Base-by-base conservation (phyloP, 148 eudicot genomes). In the Dianthus caryophyllus region DNA sequence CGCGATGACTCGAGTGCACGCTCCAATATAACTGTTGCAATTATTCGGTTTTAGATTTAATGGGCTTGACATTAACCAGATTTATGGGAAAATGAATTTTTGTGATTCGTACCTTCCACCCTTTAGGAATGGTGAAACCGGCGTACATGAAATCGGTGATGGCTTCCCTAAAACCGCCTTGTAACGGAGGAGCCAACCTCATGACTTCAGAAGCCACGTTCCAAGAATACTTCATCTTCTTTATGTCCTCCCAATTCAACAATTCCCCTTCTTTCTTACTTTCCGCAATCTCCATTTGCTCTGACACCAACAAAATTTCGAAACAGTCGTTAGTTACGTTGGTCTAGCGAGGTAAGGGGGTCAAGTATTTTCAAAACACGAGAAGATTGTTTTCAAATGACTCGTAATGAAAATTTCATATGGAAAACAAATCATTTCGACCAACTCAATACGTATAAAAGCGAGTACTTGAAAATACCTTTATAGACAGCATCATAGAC, bases 1-100 rank as follows among this genome's bases (percentile, higher is more conserved):
- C 80, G 27, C 47, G 73, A 30, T 87, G 93, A 2, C 85, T 85
- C 6, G 89, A 73, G 57, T 83, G 73, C 11, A 81, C 80, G 14
- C 85, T 87, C 85, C 87, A 79, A 11, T 80, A 81, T 39, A 87
- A 48, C 89, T 87, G 71, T 1, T 21, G 13, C 47, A 41, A 26
- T 2, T n/a, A 55, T 13, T 16, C 8, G 2, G 9, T 10, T 20
- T n/a, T 51, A 18, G 22, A 0, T 21, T 18, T 51, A 20, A 21
- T 22, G 20, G 24, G 16, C 50, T 46, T 46, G 15, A 46, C 15
- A 46, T 11, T 5, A 11, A 2, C n/a, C 18, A 16, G 20, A 16
- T 49, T 17, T 0, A 49, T 0, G n/a, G 53, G 53, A 16, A 18
- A 49, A 18, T 4, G 53, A 49, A 18, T 49, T 3, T 8, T 49